Conservation (phyloP, 345 rosid genomes). For the Pelargonium nanum region DNA sequence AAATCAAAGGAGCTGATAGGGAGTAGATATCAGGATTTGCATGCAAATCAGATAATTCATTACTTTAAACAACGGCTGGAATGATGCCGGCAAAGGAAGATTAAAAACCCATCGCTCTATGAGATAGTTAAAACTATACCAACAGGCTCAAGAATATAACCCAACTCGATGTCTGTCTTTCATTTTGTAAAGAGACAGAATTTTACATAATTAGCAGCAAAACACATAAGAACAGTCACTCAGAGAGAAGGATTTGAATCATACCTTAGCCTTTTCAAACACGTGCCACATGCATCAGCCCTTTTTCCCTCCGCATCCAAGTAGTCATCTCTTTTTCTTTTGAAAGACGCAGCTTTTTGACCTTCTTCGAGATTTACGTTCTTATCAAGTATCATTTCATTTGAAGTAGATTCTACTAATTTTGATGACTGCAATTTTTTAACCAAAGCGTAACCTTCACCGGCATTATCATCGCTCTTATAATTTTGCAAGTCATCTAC, state of each 20-base stretch:
- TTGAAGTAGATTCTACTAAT: slow-evolving; percentile 6
- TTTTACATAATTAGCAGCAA: background rate
- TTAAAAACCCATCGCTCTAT: background rate
- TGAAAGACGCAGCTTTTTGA: slow-evolving; percentile 10
- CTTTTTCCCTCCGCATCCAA: slow-evolving; percentile 16
- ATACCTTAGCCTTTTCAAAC: slow-evolving; percentile 43
- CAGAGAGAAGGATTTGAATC: slow-evolving; percentile 7
- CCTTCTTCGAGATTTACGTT: slow-evolving; percentile 19
- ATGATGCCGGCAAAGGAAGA: background rate
- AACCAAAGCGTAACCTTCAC: slow-evolving; percentile 5
- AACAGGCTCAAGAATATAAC: no score
- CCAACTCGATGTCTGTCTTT: background rate
- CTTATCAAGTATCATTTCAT: slow-evolving; percentile 5
- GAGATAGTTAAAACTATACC: background rate
- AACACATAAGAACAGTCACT: background rate
- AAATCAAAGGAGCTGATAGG: background rate
- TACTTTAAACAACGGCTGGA: no score
- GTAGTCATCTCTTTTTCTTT: slow-evolving; percentile 32
- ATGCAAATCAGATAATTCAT: no score
- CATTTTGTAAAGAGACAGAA: background rate
- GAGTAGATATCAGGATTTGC: background rate
- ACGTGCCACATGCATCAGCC: slow-evolving; percentile 20
- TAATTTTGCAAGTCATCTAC: slow-evolving; percentile 15
- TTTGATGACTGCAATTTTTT: slow-evolving; percentile 15
- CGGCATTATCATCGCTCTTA: slow-evolving; percentile 14